Conservation (phyloP, 306 rosid species). For the Casuarina cunninghamiana region DNA sequence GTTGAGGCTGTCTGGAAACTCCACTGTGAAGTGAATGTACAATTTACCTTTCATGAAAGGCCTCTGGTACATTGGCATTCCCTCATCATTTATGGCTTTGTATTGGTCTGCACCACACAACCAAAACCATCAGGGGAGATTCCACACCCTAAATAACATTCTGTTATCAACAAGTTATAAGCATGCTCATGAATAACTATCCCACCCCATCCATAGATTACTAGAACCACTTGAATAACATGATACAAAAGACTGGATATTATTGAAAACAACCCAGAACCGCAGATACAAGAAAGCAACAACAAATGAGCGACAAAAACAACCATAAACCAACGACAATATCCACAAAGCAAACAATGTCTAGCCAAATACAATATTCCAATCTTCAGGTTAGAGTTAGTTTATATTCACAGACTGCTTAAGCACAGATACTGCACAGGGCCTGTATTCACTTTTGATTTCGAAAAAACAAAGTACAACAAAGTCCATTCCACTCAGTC, state of each 20-base stretch:
- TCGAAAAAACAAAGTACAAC: neutral
- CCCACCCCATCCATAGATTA: neutral
- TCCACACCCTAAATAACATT: neutral
- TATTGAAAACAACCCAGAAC: too few species aligned
- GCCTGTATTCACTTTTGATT: neutral
- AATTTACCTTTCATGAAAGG: conserved; percentile 95
- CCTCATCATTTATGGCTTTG: conserved; percentile 90
- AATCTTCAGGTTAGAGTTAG: too few species aligned
- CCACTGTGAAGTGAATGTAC: conserved; percentile 80
- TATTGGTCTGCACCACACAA: conserved; percentile 55
- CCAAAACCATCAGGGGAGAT: neutral
- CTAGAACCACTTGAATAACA: too few species aligned
- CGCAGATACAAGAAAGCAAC: too few species aligned
- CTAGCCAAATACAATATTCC: too few species aligned
- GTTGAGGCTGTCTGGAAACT: conserved; percentile 69
- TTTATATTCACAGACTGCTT: neutral
- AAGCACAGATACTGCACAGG: neutral
- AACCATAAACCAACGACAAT: too few species aligned
- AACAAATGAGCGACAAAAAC: too few species aligned
- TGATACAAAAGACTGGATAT: too few species aligned
- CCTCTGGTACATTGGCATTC: conserved; percentile 93
- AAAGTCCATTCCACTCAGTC: neutral
- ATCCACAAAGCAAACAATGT: too few species aligned
- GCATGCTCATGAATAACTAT: neutral
- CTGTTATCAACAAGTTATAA: neutral